Percentiles rank a stretch among this genome's conserved stretches.
phyloP scores from a whole-genome alignment of 129 eudicot genomes.

The Helianthus tuberosus region DNA sequence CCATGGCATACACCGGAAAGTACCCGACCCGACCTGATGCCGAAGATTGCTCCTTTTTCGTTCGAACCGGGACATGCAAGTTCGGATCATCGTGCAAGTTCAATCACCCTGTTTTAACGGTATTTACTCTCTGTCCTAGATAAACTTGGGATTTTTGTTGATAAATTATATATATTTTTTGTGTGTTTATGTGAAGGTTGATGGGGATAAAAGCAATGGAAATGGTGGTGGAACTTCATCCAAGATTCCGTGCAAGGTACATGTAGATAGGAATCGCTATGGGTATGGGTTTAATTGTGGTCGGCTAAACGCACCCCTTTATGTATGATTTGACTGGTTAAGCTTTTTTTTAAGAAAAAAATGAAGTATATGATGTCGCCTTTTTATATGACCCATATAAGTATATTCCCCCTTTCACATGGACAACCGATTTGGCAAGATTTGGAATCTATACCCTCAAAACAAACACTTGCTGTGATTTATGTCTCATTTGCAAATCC shows the following conservation, averaged over 20 bases:
- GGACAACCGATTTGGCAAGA: too few species aligned
- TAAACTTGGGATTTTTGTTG: neutral
- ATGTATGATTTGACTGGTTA: too few species aligned
- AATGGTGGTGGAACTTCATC: neutral
- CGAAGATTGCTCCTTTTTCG: conserved; percentile 39
- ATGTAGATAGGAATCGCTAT: neutral
- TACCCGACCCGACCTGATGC: conserved; percentile 10
- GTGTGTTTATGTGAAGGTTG: conserved; percentile 28
- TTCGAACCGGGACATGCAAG: conserved; percentile 50
- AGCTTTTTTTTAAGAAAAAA: too few species aligned
- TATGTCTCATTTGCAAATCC: too few species aligned
- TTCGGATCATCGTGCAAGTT: conserved; percentile 52
- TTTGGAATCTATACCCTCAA: too few species aligned
- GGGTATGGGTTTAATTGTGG: too few species aligned
- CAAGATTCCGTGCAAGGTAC: conserved; percentile 54
- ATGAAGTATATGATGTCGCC: too few species aligned
- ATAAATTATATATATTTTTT: neutral
- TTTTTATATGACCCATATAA: too few species aligned
- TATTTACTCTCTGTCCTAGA: neutral
- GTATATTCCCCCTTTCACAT: too few species aligned
- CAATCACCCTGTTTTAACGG: conserved; percentile 55
- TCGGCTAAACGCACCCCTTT: too few species aligned
- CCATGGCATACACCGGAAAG: too few species aligned
- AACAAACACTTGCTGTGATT: too few species aligned
- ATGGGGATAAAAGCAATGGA: conserved; percentile 2